Evolutionary conservation across 2,329 filamentous ascomycete species (phyloP).

Genomic region (Aspergillus persii): DNA sequence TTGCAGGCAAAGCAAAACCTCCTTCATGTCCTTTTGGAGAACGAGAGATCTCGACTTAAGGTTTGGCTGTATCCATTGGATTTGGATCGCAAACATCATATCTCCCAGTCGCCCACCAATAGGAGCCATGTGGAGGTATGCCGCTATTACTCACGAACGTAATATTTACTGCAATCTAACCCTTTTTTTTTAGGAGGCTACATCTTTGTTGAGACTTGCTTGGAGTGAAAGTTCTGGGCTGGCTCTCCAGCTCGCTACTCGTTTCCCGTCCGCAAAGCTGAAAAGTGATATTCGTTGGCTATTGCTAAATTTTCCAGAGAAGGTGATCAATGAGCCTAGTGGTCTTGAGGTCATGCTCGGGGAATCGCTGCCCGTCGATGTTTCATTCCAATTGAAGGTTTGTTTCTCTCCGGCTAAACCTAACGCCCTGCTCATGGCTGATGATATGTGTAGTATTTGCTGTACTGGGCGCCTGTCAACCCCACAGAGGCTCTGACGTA

Average conservation of each 20-base stretch:
- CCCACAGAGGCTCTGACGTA: conserved; percentile 90
- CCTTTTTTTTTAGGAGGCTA: conserved; percentile 48
- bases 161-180: conserved; percentile 10
- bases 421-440: not conserved
- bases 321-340: conserved; percentile 75
- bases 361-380: conserved; percentile 70
- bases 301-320: conserved; percentile 78
- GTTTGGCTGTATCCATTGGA: conserved; percentile 88
- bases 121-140: conserved; percentile 42
- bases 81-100: conserved; percentile 57
- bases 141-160: not conserved
- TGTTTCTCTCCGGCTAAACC: not conserved
- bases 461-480: conserved; percentile 91
- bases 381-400: conserved; percentile 82
- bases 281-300: conserved; percentile 74
- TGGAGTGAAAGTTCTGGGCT: conserved; percentile 84
- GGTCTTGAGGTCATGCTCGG: conserved; percentile 81
- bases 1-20: conserved; percentile 78
- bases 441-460: conserved; percentile 62
- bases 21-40: conserved; percentile 75
- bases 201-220: conserved; percentile 71
- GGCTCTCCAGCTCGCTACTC: conserved; percentile 76
- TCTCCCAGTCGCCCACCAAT: conserved; percentile 44
- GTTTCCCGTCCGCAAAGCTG: conserved; percentile 74
- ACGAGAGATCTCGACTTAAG: conserved; percentile 75